A percentile compares a stretch with the other conserved stretches of the same genome.
Evolutionary conservation across 192 early-diverging fungal species (phyloP).

Genomic region (Fimicolochytrium jonesii): DNA sequence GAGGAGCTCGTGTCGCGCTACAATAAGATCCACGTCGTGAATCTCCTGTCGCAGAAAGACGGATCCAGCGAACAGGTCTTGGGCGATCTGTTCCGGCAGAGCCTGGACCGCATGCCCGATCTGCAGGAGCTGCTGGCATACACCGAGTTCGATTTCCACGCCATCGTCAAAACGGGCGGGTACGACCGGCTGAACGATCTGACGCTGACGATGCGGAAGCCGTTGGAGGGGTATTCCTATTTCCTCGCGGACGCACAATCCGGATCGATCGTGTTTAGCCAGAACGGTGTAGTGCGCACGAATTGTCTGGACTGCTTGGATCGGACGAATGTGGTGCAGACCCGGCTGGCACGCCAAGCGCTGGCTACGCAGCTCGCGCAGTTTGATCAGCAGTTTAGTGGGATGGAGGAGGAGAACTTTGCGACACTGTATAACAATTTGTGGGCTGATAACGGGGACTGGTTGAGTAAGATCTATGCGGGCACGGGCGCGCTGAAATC

Average conservation of each 20-base stretch:
- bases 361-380: slow-evolving; percentile 17
- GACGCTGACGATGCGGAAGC: slow-evolving; percentile 44
- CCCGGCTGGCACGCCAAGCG: slow-evolving; percentile 20
- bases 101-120: slow-evolving; percentile 31
- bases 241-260: slow-evolving; percentile 63
- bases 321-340: slow-evolving; percentile 93
- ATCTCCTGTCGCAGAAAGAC: slow-evolving; percentile 70
- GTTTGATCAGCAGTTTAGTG: slow-evolving; percentile 5
- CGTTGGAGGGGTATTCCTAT: slow-evolving; percentile 61
- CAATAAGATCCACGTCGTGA: slow-evolving; percentile 68
- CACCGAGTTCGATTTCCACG: slow-evolving; percentile 81
- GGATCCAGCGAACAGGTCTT: slow-evolving; percentile 66
- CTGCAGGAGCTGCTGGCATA: slow-evolving; percentile 51
- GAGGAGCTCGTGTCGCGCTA: slow-evolving; percentile 68
- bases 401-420: slow-evolving; percentile 32
- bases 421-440: slow-evolving; percentile 34
- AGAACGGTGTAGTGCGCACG: slow-evolving; percentile 81
- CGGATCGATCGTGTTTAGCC: slow-evolving; percentile 54
- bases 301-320: slow-evolving; percentile 87
- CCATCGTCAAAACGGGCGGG: slow-evolving; percentile 69
- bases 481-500: slow-evolving; percentile 96
- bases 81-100: slow-evolving; percentile 57
- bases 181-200: slow-evolving; percentile 61
- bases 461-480: slow-evolving; percentile 86
- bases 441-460: slow-evolving; percentile 84